phyloP scores from a whole-genome alignment of 495 filamentous ascomycete species.

The Aspergillus conjunctus region DNA sequence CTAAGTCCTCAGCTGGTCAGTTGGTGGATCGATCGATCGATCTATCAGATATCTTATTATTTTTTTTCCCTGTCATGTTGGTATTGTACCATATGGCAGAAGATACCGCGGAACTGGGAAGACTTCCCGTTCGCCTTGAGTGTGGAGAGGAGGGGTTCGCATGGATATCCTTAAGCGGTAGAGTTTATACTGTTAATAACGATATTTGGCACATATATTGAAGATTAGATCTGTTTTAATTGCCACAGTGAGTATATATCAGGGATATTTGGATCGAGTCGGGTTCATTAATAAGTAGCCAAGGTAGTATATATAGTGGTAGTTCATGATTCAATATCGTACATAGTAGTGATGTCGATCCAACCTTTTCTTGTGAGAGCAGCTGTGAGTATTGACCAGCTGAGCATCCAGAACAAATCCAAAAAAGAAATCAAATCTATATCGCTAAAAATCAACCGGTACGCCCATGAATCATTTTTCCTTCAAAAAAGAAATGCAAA shows the following conservation, averaged over 20 bases:
- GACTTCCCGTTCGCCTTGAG: background rate
- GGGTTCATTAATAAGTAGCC: background rate
- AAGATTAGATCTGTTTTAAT: background rate
- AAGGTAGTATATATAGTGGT: background rate
- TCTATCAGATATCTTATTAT: no score
- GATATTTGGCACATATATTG: background rate
- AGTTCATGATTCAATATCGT: conserved; percentile 1
- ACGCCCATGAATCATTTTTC: background rate
- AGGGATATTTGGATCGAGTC: background rate
- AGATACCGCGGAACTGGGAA: background rate
- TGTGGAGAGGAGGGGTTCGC: background rate
- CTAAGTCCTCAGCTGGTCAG: no score
- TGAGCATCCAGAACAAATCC: background rate
- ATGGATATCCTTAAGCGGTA: background rate
- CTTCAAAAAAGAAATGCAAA: conserved; percentile 1
- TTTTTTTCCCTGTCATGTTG: no score
- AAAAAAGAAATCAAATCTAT: conserved; percentile 5
- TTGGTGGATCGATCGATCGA: no score
- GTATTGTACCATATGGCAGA: no score
- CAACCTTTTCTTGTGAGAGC: background rate
- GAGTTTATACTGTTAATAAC: no score
- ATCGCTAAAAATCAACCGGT: conserved; percentile 5
- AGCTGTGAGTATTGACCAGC: background rate
- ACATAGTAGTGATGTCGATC: conserved; percentile 7
- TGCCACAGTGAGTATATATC: background rate